Percentiles rank a stretch among this genome's conserved stretches.
Evolutionary conservation across 768 basidiomycete genomes (phyloP).

Genomic region (Hypholoma fasciculare): DNA sequence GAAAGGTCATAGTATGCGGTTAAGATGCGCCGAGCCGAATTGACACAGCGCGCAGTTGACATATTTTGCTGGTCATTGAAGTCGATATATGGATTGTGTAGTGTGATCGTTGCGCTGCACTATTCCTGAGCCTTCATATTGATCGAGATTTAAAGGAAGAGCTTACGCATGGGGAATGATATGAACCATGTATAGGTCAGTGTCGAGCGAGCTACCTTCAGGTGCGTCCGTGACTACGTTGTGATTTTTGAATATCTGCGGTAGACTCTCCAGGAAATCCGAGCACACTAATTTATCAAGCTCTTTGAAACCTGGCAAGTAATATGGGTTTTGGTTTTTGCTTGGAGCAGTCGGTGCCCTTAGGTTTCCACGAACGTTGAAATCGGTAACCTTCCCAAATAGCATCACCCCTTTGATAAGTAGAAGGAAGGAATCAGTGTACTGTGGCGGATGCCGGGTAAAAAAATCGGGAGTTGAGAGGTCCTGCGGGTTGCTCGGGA

Average conservation of each 20-base stretch:
- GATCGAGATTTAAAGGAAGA: neutral
- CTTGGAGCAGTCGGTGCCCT: conserved; percentile 65
- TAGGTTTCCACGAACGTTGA: conserved; percentile 74
- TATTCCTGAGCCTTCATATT: conserved; percentile 10
- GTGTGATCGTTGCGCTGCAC: conserved; percentile 78
- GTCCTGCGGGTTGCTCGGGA: conserved; percentile 78
- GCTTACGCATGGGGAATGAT: conserved; percentile 84
- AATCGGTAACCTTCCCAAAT: conserved; percentile 84
- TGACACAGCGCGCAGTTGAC: conserved; percentile 73
- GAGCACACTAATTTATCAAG: conserved; percentile 68
- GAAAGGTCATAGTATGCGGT: conserved; percentile 75
- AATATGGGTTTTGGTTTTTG: conserved; percentile 75
- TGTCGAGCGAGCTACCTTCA: conserved; percentile 65
- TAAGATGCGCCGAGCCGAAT: conserved; percentile 74
- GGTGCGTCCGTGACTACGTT: conserved; percentile 60
- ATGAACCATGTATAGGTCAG: conserved; percentile 86
- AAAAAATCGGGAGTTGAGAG: conserved; percentile 64
- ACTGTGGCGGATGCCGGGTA: conserved; percentile 68
- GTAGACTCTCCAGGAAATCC: conserved; percentile 72
- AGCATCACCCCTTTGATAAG: conserved; percentile 84
- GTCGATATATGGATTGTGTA: conserved; percentile 84
- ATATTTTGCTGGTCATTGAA: conserved; percentile 62
- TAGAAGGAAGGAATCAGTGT: conserved; percentile 80
- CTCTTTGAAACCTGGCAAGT: conserved; percentile 62
- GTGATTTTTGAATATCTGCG: conserved; percentile 64